Percentiles rank a stretch among this genome's conserved stretches.
Evolutionary conservation across 1,284 basidiomycete genomes (phyloP).

Genomic region (Ceratobasidium theobromae): DNA sequence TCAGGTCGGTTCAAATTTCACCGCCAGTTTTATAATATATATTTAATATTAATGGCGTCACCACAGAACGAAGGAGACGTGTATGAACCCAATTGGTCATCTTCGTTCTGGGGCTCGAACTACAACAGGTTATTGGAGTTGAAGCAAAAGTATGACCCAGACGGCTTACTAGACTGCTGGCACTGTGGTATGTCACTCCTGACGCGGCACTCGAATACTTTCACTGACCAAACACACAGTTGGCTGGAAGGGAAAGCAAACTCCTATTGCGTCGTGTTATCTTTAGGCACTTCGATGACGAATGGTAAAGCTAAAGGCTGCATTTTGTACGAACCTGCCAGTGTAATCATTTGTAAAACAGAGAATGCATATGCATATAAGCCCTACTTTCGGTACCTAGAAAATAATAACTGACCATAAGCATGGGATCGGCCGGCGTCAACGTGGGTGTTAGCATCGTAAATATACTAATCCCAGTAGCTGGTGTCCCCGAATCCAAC

Average conservation of each 20-base stretch:
- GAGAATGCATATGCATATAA: too few relatives aligned
- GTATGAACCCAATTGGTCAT: not conserved
- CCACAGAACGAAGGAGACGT: slow-evolving; percentile 24
- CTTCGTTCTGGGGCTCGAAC: slow-evolving; percentile 25
- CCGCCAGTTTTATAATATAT: not conserved
- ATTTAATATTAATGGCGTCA: not conserved
- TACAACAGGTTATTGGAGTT: not conserved
- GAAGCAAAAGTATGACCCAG: slow-evolving; percentile 24
- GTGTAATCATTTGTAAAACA: too few relatives aligned
- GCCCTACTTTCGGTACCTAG: too few relatives aligned
- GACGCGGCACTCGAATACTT: too few relatives aligned
- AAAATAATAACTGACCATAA: too few relatives aligned
- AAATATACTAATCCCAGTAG: too few relatives aligned
- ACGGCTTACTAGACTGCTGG: slow-evolving; percentile 18
- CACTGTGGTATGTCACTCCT: slow-evolving; percentile 12
- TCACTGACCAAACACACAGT: not conserved
- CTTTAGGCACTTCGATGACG: not conserved
- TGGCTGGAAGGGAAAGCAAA: slow-evolving; percentile 11
- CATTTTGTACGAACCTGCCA: too few relatives aligned
- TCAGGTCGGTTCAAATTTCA: not conserved
- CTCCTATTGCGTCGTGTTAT: slow-evolving; percentile 19
- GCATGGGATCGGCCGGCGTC: too few relatives aligned
- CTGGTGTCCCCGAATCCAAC: too few relatives aligned
- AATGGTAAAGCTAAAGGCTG: too few relatives aligned
- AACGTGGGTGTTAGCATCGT: too few relatives aligned